These are phyloP conservation scores for Pythium utonaiense DNA, from an alignment of 352 stramenopile species.

Conservation along the genomic window DNA sequence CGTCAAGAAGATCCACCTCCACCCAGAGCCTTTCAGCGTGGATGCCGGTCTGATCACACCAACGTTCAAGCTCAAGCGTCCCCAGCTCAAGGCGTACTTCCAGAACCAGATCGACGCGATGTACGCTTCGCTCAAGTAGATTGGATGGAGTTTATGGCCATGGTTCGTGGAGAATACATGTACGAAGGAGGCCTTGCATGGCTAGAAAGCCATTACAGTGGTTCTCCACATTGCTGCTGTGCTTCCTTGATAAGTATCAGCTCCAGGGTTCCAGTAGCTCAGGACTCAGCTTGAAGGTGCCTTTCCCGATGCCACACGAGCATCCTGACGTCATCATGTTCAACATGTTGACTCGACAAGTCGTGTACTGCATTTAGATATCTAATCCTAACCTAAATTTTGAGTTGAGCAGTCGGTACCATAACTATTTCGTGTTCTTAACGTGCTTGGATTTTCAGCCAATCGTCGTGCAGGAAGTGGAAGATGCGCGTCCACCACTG, in stretches of 20 bases:
- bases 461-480: neutral
- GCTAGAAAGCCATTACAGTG: no score
- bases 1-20: conserved; percentile 85
- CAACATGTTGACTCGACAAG: neutral
- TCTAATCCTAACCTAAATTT: neutral
- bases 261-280: no score
- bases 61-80: conserved; percentile 96
- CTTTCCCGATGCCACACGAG: neutral
- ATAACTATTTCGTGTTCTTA: conserved; percentile 1
- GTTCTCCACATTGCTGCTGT: no score
- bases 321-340: no score
- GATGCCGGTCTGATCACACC: conserved; percentile 93
- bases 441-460: neutral
- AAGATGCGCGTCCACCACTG: neutral
- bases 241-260: no score
- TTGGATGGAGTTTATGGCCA: neutral
- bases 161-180: neutral
- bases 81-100: conserved; percentile 55
- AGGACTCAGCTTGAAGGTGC: neutral
- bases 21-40: conserved; percentile 81
- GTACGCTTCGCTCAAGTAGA: conserved; percentile 34
- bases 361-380: neutral
- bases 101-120: conserved; percentile 45
- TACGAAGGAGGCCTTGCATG: no score
- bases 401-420: neutral